These are phyloP conservation scores for Trichoderma sp. DNA, from an alignment of 2,329 filamentous ascomycete genomes.

Conservation along the genomic window DNA sequence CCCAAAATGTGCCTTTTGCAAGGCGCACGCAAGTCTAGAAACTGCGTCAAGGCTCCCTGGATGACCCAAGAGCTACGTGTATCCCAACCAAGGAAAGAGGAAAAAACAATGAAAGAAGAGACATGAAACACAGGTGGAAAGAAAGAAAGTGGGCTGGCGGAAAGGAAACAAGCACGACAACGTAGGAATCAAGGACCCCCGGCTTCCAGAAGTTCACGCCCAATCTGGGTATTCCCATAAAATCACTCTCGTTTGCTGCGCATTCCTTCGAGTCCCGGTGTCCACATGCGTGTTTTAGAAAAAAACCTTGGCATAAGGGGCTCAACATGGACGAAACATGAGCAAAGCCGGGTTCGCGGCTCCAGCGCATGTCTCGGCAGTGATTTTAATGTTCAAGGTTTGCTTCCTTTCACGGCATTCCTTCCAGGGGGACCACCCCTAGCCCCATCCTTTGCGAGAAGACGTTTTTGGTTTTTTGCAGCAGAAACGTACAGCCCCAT, in stretches of 20 bases:
- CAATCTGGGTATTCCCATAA: neutral
- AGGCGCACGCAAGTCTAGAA: slow-evolving; percentile 13
- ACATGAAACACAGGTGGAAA: neutral
- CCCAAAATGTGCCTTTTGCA: slow-evolving; percentile 1
- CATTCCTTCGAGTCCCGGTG: neutral
- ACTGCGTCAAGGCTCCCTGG: neutral
- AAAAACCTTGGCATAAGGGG: neutral
- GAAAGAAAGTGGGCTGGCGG: neutral
- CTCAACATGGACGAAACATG: neutral
- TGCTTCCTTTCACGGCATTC: neutral
- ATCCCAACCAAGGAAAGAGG: neutral
- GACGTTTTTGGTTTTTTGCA: neutral
- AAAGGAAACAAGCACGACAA: neutral
- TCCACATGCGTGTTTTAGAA: slow-evolving; percentile 10
- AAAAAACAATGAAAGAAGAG: neutral
- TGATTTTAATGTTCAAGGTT: neutral
- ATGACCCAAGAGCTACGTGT: neutral
- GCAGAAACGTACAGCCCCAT: neutral
- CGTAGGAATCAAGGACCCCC: neutral
- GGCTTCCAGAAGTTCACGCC: neutral
- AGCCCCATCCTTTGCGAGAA: neutral
- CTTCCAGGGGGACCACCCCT: neutral
- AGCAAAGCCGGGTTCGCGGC: neutral
- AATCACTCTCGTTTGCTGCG: neutral
- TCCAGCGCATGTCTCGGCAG: slow-evolving; percentile 10